Conservation (phyloP, 163 green algal genomes). For the Scenedesmus sp. region DNA sequence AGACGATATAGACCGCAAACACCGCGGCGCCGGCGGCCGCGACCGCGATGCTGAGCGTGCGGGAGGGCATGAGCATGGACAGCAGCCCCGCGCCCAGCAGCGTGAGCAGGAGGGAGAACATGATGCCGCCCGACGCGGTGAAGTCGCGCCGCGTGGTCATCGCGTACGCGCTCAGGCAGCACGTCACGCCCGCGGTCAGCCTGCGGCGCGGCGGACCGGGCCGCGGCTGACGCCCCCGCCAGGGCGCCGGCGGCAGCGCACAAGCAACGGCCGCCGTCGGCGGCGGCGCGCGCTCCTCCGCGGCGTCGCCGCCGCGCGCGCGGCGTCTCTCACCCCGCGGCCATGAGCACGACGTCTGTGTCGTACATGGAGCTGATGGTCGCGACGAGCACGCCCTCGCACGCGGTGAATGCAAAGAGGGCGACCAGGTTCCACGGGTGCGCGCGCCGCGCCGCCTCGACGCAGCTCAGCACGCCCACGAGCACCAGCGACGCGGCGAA, state of each 20-base stretch:
- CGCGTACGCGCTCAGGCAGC: constrained; percentile 51
- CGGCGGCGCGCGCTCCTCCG: too few relatives aligned
- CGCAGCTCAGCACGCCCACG: constrained; percentile 10
- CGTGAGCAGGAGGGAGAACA: constrained; percentile 51
- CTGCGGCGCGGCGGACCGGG: too few relatives aligned
- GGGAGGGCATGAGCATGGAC: constrained; percentile 43
- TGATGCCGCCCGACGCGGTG: constrained; percentile 39
- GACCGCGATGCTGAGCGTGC: constrained; percentile 46
- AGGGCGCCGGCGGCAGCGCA: too few relatives aligned
- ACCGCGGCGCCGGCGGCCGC: constrained; percentile 56
- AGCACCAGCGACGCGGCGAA: constrained; percentile 21
- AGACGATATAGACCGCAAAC: constrained; percentile 67
- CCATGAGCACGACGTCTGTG: constrained; percentile 55
- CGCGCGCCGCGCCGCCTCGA: constrained; percentile 5
- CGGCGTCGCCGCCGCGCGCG: too few relatives aligned
- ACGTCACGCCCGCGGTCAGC: constrained; percentile 48
- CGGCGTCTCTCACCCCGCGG: too few relatives aligned
- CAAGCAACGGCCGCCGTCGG: too few relatives aligned
- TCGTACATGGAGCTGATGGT: constrained; percentile 46
- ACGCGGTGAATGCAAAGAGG: constrained; percentile 63
- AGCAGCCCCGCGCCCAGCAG: constrained; percentile 49
- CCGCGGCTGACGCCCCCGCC: too few relatives aligned
- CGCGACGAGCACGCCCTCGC: constrained; percentile 55
- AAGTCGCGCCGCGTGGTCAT: constrained; percentile 59
- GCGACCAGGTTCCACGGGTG: constrained; percentile 67